Evolutionary conservation across 306 rosid species (phyloP).

Genomic region (Corylus avellana): DNA sequence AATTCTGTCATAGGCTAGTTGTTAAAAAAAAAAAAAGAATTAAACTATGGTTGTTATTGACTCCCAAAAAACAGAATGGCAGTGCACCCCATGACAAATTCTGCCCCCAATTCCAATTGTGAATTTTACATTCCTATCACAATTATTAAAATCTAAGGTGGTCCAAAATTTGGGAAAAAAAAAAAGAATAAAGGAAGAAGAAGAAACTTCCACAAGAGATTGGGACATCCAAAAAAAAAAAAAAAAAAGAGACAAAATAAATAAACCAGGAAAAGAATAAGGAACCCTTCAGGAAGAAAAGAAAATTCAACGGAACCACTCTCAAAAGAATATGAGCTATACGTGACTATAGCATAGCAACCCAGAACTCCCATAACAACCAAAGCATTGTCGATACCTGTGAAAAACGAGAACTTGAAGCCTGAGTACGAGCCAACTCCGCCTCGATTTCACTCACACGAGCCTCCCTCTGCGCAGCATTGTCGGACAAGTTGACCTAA

Average conservation of each 20-base stretch:
- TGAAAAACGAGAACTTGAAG: conserved; percentile 62
- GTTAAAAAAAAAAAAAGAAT: neutral
- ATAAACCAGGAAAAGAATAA: neutral
- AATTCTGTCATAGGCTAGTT: neutral
- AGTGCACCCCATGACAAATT: neutral
- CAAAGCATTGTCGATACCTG: conserved; percentile 48
- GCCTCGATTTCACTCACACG: conserved; percentile 70
- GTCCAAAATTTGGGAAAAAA: neutral
- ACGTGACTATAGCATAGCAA: neutral
- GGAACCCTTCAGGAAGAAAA: neutral
- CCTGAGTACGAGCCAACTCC: conserved; percentile 61
- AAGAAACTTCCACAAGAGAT: neutral
- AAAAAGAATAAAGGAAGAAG: too few relatives aligned
- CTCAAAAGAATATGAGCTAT: neutral
- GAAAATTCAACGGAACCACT: neutral
- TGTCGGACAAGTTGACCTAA: conserved; percentile 64
- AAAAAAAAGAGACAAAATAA: neutral
- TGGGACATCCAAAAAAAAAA: neutral
- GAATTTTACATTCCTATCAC: too few relatives aligned
- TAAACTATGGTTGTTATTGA: neutral
- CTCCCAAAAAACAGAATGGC: neutral
- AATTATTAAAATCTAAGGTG: neutral
- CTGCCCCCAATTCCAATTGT: neutral
- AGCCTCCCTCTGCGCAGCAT: conserved; percentile 77
- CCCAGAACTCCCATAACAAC: neutral